phyloP scores from a whole-genome alignment of 306 rosid species.

The Elaeagnus macrophylla region DNA sequence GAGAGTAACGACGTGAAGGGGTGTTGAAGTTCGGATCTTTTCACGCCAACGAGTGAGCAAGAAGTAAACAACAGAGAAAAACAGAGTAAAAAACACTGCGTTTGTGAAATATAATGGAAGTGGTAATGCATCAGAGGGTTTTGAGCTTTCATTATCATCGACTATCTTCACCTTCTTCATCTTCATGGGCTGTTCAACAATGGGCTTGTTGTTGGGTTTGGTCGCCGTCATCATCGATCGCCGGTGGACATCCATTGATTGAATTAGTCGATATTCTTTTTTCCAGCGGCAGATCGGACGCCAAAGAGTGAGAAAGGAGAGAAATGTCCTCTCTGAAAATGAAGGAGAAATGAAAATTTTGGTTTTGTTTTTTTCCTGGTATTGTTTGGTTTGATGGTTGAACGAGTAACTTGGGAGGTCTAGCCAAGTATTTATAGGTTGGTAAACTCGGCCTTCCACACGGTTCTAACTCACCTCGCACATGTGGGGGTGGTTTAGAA shows the following conservation, averaged over 20 bases:
- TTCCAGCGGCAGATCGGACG: slow-evolving; percentile 23
- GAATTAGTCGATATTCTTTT: not conserved
- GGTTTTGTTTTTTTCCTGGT: slow-evolving; percentile 9
- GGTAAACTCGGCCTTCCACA: too few relatives aligned
- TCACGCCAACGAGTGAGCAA: slow-evolving; percentile 78
- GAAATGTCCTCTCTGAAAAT: not conserved
- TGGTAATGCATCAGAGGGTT: slow-evolving; percentile 28
- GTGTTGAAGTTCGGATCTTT: slow-evolving; percentile 75
- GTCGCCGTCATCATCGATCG: slow-evolving; percentile 21
- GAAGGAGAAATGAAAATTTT: not conserved
- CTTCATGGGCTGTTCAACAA: slow-evolving; percentile 5
- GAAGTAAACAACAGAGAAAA: slow-evolving; percentile 76
- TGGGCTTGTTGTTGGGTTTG: not conserved
- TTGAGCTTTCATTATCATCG: slow-evolving; percentile 14
- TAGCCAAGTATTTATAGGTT: too few relatives aligned
- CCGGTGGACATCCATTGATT: slow-evolving; percentile 53
- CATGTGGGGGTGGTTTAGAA: too few relatives aligned
- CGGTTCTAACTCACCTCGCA: too few relatives aligned
- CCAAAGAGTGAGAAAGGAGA: not conserved
- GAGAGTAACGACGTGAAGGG: slow-evolving; percentile 58
- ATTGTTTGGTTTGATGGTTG: too few relatives aligned
- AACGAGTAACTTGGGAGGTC: too few relatives aligned
- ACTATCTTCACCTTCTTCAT: slow-evolving; percentile 6
- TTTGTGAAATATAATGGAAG: slow-evolving; percentile 52
- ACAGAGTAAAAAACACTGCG: slow-evolving; percentile 50